Conservation (phyloP, 2,329 filamentous ascomycete species). For the Coleophoma eucalyptorum region DNA sequence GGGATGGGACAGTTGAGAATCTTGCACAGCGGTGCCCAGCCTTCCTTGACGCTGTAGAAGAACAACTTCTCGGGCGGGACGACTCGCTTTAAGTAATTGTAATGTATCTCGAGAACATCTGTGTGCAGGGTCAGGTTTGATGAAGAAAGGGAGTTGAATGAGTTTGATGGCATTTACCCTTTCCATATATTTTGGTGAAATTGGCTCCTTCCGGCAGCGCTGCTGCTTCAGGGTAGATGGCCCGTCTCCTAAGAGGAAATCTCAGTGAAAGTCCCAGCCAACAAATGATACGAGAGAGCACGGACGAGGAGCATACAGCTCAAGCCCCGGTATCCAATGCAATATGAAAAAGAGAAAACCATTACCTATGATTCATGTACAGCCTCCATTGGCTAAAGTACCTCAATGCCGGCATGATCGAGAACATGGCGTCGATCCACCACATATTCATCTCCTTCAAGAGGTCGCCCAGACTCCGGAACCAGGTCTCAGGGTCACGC, state of each 20-base stretch:
- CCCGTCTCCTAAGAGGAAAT: not conserved
- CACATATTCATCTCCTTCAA: not conserved
- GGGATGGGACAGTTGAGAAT: conserved; percentile 27
- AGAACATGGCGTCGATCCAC: conserved; percentile 7
- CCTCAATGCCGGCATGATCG: conserved; percentile 9
- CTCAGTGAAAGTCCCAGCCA: conserved; percentile 4
- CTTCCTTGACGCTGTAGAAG: conserved; percentile 16
- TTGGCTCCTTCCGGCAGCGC: not conserved
- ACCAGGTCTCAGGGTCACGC: conserved; percentile 23
- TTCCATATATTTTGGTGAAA: conserved; percentile 1
- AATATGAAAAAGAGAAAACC: too few species aligned
- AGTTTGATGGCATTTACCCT: not conserved
- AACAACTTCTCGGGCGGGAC: conserved; percentile 7
- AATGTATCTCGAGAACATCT: conserved; percentile 9
- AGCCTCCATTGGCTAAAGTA: conserved; percentile 8
- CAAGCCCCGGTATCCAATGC: too few species aligned
- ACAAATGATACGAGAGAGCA: too few species aligned
- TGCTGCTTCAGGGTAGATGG: not conserved
- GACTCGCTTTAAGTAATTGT: conserved; percentile 8
- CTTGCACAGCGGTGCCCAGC: conserved; percentile 30
- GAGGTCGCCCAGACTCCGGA: conserved; percentile 17
- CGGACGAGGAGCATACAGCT: too few species aligned
- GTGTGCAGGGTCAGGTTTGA: not conserved
- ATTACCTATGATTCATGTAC: conserved; percentile 1
- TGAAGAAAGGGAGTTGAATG: too few species aligned